Evolutionary conservation across 1,139 yeast species (phyloP), one percentile per base, ranked within the genome.

Genomic region (Yamadazyma buinensis): DNA sequence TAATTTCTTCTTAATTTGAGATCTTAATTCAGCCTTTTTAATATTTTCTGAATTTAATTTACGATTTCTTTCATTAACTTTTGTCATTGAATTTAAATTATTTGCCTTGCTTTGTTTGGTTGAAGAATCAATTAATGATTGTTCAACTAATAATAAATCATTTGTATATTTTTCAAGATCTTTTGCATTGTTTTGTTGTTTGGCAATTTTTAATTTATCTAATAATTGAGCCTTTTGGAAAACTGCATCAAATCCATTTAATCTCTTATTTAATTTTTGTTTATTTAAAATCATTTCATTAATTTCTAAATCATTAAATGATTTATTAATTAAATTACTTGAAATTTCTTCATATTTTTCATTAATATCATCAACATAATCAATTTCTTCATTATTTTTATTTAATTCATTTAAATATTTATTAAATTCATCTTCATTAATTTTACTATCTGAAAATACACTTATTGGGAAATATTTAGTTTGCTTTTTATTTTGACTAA

Each of bases 11-110:
- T 70, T 70, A 42, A 77, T 84, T 6, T 72, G 68, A 29, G 81
- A 76, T 48, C 68, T 71, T 34, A 80, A 62, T 55, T 90, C 97
- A 1, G 95, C 96, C 49, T 76, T 75, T 49, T 95, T 78, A 43
- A 88, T 79, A 36, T 77, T 79, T 32, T 79, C 79, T 54, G 79
- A 80, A 58, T 90, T 92, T 42, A 84, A 74, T 49, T 79, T 83
- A 55, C 95, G 76, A 57, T 92, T 92, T 49, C 96, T 77, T 51
- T 80, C 81, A 51, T 84, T 84, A 34, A 84, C 84, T 53, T 74
- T 75, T 15, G 82, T 72, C 66, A 83, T 72, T 30, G 67, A 55
- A 39, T 54, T 53, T 32, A 57, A 47, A 4, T 59, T 52, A 23
- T 54, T 51, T 4, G 55, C 47, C 28, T 40, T 49, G 34, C 49